phyloP scores from a whole-genome alignment of 2,329 filamentous ascomycete genomes.

The Calonectria fujianensis region DNA sequence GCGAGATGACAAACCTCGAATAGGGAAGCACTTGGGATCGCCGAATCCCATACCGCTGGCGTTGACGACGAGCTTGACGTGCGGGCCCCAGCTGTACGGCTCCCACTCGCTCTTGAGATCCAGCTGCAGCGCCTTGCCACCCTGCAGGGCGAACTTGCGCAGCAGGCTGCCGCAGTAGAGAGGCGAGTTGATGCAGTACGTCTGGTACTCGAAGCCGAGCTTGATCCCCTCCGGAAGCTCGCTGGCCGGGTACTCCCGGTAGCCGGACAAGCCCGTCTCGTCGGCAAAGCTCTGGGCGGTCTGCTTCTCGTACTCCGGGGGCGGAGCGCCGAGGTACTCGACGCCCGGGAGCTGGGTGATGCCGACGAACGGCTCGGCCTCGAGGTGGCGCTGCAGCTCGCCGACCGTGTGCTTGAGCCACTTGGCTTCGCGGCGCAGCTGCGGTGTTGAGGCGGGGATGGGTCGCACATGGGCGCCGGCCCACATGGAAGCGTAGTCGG shows the following conservation, averaged over 20 bases:
- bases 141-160: constrained; percentile 57
- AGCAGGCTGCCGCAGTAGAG: constrained; percentile 67
- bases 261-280: constrained; percentile 56
- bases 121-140: constrained; percentile 54
- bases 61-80: constrained; percentile 57
- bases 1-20: constrained; percentile 52
- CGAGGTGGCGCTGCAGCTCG: constrained; percentile 51
- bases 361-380: constrained; percentile 61
- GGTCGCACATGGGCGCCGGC: constrained; percentile 74
- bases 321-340: constrained; percentile 71
- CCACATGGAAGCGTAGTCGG: constrained; percentile 74
- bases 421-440: constrained; percentile 57
- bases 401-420: constrained; percentile 57
- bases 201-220: constrained; percentile 71
- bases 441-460: constrained; percentile 63
- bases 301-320: constrained; percentile 60
- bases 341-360: constrained; percentile 70
- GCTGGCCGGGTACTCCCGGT: constrained; percentile 52
- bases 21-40: constrained; percentile 59
- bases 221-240: constrained; percentile 65
- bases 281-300: constrained; percentile 51
- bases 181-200: constrained; percentile 74
- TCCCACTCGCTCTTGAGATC: constrained; percentile 59
- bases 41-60: constrained; percentile 60
- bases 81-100: constrained; percentile 50